A percentile compares a stretch with the other conserved stretches of the same genome.
phyloP scores from a whole-genome alignment of 352 stramenopile genomes.

The Aphanomyces cochlioides region DNA sequence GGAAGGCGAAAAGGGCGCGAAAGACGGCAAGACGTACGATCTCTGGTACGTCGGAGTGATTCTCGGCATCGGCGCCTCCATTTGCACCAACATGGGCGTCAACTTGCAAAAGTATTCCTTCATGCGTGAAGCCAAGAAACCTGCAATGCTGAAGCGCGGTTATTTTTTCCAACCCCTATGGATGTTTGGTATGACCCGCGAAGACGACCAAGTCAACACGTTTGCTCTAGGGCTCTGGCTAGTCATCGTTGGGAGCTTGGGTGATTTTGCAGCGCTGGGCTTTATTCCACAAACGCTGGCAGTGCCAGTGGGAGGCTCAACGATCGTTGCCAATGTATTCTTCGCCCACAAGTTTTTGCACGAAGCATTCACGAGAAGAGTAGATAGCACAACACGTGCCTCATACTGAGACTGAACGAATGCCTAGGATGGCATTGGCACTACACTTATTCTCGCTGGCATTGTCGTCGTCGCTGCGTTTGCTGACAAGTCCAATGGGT shows the following conservation, averaged over 20 bases:
- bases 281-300: conserved; percentile 79
- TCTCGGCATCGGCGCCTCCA: conserved; percentile 60
- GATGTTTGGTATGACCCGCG: conserved; percentile 46
- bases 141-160: conserved; percentile 51
- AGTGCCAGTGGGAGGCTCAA: conserved; percentile 69
- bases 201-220: not conserved
- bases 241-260: conserved; percentile 60
- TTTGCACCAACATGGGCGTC: conserved; percentile 79
- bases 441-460: conserved; percentile 56
- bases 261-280: conserved; percentile 74
- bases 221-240: conserved; percentile 42
- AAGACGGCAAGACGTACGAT: conserved; percentile 13
- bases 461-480: conserved; percentile 80
- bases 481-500: conserved; percentile 64
- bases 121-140: conserved; percentile 71
- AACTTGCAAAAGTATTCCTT: conserved; percentile 89
- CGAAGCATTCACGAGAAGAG: conserved; percentile 54
- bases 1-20: not conserved
- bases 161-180: conserved; percentile 75
- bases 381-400: conserved; percentile 10
- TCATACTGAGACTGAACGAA: not conserved
- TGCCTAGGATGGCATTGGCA: conserved; percentile 57
- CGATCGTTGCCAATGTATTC: conserved; percentile 79
- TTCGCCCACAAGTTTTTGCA: conserved; percentile 80
- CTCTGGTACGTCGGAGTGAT: conserved; percentile 80